Evolutionary conservation across 371 early-diverging fungal genomes (phyloP), one percentile per base, ranked within the genome.

Genomic region (Mortierella sp.): DNA sequence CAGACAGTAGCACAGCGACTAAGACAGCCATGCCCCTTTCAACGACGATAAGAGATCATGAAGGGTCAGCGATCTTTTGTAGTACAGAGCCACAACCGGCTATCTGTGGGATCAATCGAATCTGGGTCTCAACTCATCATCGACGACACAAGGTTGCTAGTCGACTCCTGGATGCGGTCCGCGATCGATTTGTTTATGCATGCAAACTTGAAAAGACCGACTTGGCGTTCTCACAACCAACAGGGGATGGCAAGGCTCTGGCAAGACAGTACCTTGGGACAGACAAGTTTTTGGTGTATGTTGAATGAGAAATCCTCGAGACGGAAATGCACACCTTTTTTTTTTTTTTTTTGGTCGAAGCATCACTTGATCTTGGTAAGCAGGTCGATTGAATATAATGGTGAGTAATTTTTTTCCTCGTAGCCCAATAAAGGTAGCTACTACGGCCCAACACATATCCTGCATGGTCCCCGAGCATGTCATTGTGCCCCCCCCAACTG

Each of bases 141-240:
- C 79, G 88, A 2, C 78, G 86, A 7, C 80, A 72, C 39, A 80
- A 80, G 53, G 71, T 86, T 49, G 88, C 82, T 1, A 64, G 79
- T 21, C 68, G 73, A 46, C 28, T 88, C 50, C 57, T 88, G 57
- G 83, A 85, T 28, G 72, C 70, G 1, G 79, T 83, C 6, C 69
- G 82, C 23, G 74, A 67, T 14, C 61, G 63, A 49, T 87, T 85
- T 57, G 56, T 86, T 19, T 84, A 80, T 64, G 84, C 85, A 0
- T 83, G 71, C 54, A 54, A 54, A n/a, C 54, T 85, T 24, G 68
- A 69, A 23, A 55, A n/a, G n/a, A 55, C 45, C 27, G 72, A 78
- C 12, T 31, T 87, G 18, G 87, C 86, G 8, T 87, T 87, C 61
- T 85, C 87, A 18, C 85, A 87, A 61, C 87, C 87, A n/a, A 84